Evolutionary conservation across 352 stramenopile genomes (phyloP), one percentile per base, ranked within the genome.

Genomic region (Aphanomyces stellatus): DNA sequence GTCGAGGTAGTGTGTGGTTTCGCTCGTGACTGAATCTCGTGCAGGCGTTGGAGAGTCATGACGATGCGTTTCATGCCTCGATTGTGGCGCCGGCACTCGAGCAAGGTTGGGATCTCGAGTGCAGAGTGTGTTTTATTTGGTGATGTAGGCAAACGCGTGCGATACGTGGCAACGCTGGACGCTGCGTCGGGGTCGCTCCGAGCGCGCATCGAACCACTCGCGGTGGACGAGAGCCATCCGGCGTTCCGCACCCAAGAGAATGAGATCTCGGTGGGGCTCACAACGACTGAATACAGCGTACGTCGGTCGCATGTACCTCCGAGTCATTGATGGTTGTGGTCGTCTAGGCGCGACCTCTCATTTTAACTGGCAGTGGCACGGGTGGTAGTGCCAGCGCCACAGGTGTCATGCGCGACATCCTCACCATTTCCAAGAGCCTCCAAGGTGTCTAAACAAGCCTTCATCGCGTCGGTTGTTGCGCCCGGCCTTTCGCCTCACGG

Each of bases 181-280:
- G 53, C 89, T 24, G 72, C 66, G 33, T 87, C 88, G 60, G 76
- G 75, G 15, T 69, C 35, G 0, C 81, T 93, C 51, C 25, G 64
- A 8, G 79, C 82, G 27, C 75, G 74, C 53, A 79, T 90, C 33
- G 74, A 73, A 34, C 81, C 80, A 2, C 48, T 76, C 43, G 72
- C 90, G 15, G 71, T 91, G 41, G 78, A 76, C 53, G 82, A 92
- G 30, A 73, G 77, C 53, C 82, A 92, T 61, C 73, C 80, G 3
- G 75, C 75, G 1, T 92, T 75, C 57, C 79, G 75, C 53, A 81
- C 75, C 34, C 76, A 85, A 62, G 76, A 87, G 69, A 78, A 90
- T 53, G 84, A 92, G 64, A 90, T 92, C 61, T 73, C 81, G 3
- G 82, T 91, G 25, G 79, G 80, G 5, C 81, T 92, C 43, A 79